phyloP scores from a whole-genome alignment of 2,329 filamentous ascomycete genomes.

The Reticulascus tulasneorum region DNA sequence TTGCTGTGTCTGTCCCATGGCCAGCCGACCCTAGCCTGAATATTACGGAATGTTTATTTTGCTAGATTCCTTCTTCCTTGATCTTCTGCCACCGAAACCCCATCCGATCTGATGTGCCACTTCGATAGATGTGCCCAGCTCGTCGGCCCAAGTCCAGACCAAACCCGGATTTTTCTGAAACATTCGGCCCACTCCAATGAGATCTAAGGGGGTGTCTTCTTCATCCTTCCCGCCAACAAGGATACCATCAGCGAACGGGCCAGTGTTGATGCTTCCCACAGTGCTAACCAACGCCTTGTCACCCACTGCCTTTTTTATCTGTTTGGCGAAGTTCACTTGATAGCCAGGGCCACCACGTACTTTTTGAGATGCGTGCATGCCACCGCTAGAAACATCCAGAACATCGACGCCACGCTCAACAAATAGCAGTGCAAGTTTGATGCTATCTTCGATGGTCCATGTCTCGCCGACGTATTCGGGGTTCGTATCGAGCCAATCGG shows the following conservation, averaged over 20 bases:
- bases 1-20: no score
- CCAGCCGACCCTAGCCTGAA: no score
- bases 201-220: constrained; percentile 42
- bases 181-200: constrained; percentile 44
- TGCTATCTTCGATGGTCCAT: constrained; percentile 65
- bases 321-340: constrained; percentile 66
- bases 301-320: constrained; percentile 67
- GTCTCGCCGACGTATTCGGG: constrained; percentile 49
- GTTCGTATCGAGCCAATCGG: constrained; percentile 68
- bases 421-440: constrained; percentile 58
- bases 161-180: constrained; percentile 58
- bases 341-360: constrained; percentile 60
- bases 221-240: constrained; percentile 28
- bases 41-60: no score
- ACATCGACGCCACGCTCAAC: constrained; percentile 68
- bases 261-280: constrained; percentile 46
- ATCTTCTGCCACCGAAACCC: constrained; percentile 43
- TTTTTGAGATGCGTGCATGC: constrained; percentile 56
- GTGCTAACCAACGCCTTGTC: constrained; percentile 46
- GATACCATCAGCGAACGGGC: constrained; percentile 41
- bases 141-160: constrained; percentile 53
- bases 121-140: constrained; percentile 42
- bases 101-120: constrained; percentile 52
- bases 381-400: constrained; percentile 68
- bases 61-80: no score